A percentile compares a stretch with the other conserved stretches of the same genome.
These are phyloP conservation scores for Sclerotinia glacialis DNA, from an alignment of 2,329 filamentous ascomycete species.

Conservation along the genomic window DNA sequence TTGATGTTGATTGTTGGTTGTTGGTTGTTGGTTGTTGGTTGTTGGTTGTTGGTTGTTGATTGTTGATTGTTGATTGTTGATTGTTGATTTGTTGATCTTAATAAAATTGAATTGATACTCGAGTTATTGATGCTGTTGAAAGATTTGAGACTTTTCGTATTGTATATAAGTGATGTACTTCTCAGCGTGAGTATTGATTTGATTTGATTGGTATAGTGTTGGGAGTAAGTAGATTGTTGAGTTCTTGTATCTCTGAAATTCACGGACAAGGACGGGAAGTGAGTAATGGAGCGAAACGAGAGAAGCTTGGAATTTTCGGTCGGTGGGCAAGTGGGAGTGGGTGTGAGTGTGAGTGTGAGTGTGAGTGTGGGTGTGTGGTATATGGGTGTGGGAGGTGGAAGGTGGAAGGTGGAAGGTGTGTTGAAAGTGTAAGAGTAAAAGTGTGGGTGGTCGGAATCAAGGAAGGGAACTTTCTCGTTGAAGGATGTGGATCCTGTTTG, in stretches of 20 bases:
- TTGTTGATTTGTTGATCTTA: background rate
- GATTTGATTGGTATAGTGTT: too few species aligned
- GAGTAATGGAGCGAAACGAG: constrained; percentile 3
- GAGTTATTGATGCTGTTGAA: background rate
- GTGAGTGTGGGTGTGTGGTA: too few species aligned
- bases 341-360: too few species aligned
- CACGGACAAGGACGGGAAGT: constrained; percentile 9
- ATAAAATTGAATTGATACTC: background rate
- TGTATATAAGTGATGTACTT: background rate
- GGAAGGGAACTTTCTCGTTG: background rate
- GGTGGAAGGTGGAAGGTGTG: too few species aligned
- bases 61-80: too few species aligned
- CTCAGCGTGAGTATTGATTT: background rate
- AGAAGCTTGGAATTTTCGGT: background rate
- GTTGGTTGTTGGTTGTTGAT: background rate
- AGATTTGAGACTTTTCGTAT: background rate
- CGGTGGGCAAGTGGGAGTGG: background rate
- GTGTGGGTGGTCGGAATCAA: background rate
- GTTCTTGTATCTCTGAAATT: background rate
- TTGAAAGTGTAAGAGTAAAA: too few species aligned
- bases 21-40: too few species aligned
- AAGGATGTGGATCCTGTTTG: constrained; percentile 1
- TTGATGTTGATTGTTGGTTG: background rate
- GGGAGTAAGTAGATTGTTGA: background rate
- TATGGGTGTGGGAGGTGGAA: too few species aligned